Evolutionary conservation across 164 flowering plant genomes (phyloP).

Genomic region (Nymphaea colorata): DNA sequence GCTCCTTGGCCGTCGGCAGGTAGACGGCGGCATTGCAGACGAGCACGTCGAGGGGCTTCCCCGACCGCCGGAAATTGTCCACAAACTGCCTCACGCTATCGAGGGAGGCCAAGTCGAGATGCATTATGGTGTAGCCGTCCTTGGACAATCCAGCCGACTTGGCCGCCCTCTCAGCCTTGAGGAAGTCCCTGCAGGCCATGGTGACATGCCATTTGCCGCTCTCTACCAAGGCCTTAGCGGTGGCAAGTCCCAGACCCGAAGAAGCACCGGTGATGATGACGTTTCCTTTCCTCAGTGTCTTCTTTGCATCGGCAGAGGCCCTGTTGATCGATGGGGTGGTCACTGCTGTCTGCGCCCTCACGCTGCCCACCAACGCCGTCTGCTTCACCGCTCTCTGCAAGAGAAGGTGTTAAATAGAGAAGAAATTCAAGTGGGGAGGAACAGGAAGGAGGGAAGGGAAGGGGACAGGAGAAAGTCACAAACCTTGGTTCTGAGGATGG

Average conservation of each 20-base stretch:
- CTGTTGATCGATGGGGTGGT: constrained; percentile 41
- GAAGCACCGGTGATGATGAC: constrained; percentile 89
- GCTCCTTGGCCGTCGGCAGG: constrained; percentile 87
- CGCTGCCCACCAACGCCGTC: constrained; percentile 17
- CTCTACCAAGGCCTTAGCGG: constrained; percentile 80
- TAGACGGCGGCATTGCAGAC: constrained; percentile 99
- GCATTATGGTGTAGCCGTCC: constrained; percentile 82
- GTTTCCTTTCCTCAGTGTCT: constrained; percentile 77
- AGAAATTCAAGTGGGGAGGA: background rate
- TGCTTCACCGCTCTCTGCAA: constrained; percentile 39
- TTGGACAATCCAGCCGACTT: constrained; percentile 71
- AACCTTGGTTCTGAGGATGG: constrained; percentile 49
- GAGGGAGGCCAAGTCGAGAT: constrained; percentile 91
- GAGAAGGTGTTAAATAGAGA: background rate
- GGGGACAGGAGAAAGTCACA: background rate
- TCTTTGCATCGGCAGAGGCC: constrained; percentile 49
- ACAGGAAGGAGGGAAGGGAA: too few species aligned
- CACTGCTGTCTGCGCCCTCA: constrained; percentile 55
- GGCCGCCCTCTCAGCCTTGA: constrained; percentile 91
- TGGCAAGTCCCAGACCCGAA: constrained; percentile 88
- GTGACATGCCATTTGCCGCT: constrained; percentile 86
- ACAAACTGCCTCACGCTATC: constrained; percentile 95
- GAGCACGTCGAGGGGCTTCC: constrained; percentile 69
- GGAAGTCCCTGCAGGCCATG: constrained; percentile 97
- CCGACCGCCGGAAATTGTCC: constrained; percentile 58